Evolutionary conservation across 768 basidiomycete species (phyloP), one percentile per base, ranked within the genome.

Genomic region (Nidularia pulvinata): DNA sequence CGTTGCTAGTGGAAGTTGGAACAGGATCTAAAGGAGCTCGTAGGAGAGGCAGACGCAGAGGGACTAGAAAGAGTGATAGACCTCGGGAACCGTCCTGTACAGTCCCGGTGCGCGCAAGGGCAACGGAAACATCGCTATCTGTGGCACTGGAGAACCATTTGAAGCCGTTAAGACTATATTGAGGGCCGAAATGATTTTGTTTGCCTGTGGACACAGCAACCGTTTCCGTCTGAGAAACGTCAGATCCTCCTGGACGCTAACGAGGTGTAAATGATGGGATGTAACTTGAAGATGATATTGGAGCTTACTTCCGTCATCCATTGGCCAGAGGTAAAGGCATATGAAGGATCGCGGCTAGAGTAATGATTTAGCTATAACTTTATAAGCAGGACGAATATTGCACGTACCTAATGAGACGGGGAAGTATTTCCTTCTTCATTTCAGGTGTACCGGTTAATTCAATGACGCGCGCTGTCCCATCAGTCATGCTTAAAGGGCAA

Each of bases 71-170:
- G 36, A 92, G 81, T 1, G 88, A 91, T 10, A 91, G 77, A 0
- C 80, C 81, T 7, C 83, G 79, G 1, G 89, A 85, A 5, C 90
- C 89, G 10, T 74, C 67, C 47, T 72, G 58, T 30, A 64, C 54
- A 0, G 80, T 65, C 0, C 87, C 89, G 1, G 89, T 91, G 36
- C 89, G 85, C 5, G 88, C 91, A 5, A 92, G 72, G 1, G 87
- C 88, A 25, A 92, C 75, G 0, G 88, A 79, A 7, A 91, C 71
- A 55, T 92, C 74, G 57, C 86, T 83, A 59, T 92, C 91, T 0
- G 89, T 89, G 1, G 91, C 91, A 59, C 87, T 89, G 13, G 89
- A 90, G 67, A 91, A 91, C 89, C 89, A 91, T 69, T 91, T 91
- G 65, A 91, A 82, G 3, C 89, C 88, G 57, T 90, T 72, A 19